Evolutionary conservation across 192 early-diverging fungal species (phyloP), one percentile per base, ranked within the genome.

Genomic region (Entomortierella lignicola): DNA sequence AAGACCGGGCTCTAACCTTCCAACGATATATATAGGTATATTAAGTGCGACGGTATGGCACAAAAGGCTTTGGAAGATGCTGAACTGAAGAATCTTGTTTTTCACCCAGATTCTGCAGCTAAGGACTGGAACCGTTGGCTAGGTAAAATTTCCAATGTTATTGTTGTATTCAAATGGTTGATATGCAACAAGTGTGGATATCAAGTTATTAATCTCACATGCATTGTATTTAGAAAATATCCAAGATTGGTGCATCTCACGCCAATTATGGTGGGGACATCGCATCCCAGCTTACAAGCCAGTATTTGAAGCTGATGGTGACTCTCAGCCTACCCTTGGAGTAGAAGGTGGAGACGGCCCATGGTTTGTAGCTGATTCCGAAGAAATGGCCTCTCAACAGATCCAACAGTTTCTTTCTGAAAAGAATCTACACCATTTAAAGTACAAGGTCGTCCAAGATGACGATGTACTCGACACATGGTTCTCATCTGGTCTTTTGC

Each of bases 221-320:
- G 13, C 34, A 32, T 8, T 37, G 2, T 11, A 42, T 47, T 17
- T 72, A 81, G 83, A 89, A 52, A 88, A 86, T 51, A 94, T 93
- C 58, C 92, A 97, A 67, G 97, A 99, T 80, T 99, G 97, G 97
- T 99, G 97, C 70, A 92, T 99, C 43, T 98, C 97, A 11, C 85
- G 97, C 31, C 97, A 99, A 77, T 83, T 99, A 61, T 99, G 96
- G 97, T 99, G 96, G 96, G 97, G 97, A 26, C 96, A 98, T 72
- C 91, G 93, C 37, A 92, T 99, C 48, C 97, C 97, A 12, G 93
- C 94, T 6, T 99, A 97, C 79, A 88, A 86, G 17, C 81, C 96
- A 55, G 71, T 80, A 25, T 92, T 91, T 47, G 75, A 85, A 48
- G 70, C 74, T 15, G 8, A 18, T 17, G 26, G 21, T 11, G 34